Percentiles rank a stretch among this genome's conserved stretches.
Evolutionary conservation across 208 protist species (phyloP).

Genomic region (Leptomonas seymouri): DNA sequence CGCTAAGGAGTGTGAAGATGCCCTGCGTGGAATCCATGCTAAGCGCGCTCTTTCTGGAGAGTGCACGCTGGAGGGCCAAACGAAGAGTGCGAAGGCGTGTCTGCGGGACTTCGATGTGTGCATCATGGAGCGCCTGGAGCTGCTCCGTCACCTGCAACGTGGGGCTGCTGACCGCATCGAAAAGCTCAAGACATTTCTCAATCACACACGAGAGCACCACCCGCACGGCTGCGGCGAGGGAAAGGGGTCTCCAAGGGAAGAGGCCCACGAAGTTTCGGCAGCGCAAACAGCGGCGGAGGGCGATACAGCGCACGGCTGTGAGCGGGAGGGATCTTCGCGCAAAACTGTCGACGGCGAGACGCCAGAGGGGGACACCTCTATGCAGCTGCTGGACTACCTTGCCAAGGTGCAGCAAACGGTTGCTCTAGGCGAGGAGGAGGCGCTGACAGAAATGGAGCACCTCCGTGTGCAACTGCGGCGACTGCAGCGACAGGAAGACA

Average conservation of each 20-base stretch:
- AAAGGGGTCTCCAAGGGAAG: background rate
- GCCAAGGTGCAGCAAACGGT: conserved; percentile 23
- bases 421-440: conserved; percentile 38
- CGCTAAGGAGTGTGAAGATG: background rate
- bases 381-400: background rate
- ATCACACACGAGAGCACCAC: background rate
- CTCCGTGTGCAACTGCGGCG: conserved; percentile 27
- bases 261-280: background rate
- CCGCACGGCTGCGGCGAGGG: background rate
- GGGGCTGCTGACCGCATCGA: background rate
- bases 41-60: too few species aligned
- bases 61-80: background rate
- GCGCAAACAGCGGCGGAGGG: background rate
- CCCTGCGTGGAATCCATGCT: background rate
- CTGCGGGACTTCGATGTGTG: conserved; percentile 14
- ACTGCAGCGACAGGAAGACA: conserved; percentile 2
- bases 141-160: conserved; percentile 11
- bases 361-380: background rate
- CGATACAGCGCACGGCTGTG: background rate
- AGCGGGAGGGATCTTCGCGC: background rate
- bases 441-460: conserved; percentile 38
- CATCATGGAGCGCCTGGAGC: conserved; percentile 13
- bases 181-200: background rate
- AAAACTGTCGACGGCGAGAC: background rate
- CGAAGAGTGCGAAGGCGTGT: background rate